phyloP scores from a whole-genome alignment of 345 rosid genomes.

The Linum tenue region DNA sequence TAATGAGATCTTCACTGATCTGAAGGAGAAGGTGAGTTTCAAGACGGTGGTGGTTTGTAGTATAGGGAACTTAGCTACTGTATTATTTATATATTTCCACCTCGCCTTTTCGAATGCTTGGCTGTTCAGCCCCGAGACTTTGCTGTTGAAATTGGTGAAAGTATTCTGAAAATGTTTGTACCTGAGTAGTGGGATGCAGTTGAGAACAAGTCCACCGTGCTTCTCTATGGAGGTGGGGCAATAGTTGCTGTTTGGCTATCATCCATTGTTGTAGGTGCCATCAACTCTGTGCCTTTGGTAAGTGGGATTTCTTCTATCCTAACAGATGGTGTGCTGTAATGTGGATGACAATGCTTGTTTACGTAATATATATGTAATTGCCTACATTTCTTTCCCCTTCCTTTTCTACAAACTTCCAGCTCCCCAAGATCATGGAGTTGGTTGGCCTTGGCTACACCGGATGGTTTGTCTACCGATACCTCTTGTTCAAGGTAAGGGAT shows the following conservation, averaged over 20 bases:
- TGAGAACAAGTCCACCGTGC: slow-evolving; percentile 85
- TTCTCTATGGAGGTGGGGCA: slow-evolving; percentile 93
- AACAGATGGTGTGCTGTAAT: slow-evolving; percentile 11
- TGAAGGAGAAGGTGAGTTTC: slow-evolving; percentile 74
- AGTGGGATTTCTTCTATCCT: slow-evolving; percentile 12
- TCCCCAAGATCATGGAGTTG: slow-evolving; percentile 92
- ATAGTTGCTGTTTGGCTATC: slow-evolving; percentile 90
- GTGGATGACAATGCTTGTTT: slow-evolving; percentile 80
- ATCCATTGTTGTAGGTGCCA: slow-evolving; percentile 70
- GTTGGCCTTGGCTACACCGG: slow-evolving; percentile 97
- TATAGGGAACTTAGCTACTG: neutral
- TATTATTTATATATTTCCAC: neutral
- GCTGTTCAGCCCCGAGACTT: slow-evolving; percentile 4
- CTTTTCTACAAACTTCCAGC: slow-evolving; percentile 36
- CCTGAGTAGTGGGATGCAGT: slow-evolving; percentile 77
- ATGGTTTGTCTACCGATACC: slow-evolving; percentile 99
- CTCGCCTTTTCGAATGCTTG: neutral
- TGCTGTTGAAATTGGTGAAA: slow-evolving; percentile 36
- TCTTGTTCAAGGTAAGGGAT: slow-evolving; percentile 96
- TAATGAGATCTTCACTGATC: slow-evolving; percentile 60
- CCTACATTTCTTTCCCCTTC: slow-evolving; percentile 44
- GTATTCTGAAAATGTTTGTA: slow-evolving; percentile 30
- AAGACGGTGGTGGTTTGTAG: neutral
- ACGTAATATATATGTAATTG: slow-evolving; percentile 98
- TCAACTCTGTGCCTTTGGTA: slow-evolving; percentile 97